Percentiles rank a stretch among this genome's conserved stretches.
Evolutionary conservation across 2,329 filamentous ascomycete genomes (phyloP).

Genomic region (Aureobasidium subglaciale): DNA sequence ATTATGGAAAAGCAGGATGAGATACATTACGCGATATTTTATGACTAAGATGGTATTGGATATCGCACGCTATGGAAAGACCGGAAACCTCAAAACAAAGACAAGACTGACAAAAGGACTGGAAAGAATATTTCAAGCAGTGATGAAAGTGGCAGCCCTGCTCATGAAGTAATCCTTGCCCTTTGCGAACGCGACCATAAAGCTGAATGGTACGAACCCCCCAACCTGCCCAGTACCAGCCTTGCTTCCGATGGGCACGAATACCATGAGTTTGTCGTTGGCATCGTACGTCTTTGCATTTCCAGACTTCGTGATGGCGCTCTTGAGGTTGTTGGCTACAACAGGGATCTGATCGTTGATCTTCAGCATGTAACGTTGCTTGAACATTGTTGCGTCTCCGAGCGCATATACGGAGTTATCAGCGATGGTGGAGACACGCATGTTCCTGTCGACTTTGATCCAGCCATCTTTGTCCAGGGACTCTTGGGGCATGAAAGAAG

Average conservation of each 20-base stretch:
- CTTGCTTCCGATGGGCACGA: slow-evolving; percentile 10
- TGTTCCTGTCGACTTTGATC: slow-evolving; percentile 13
- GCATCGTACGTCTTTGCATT: not conserved
- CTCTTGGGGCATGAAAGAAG: slow-evolving; percentile 37
- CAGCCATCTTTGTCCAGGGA: slow-evolving; percentile 1
- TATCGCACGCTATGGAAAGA: not conserved
- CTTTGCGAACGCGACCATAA: slow-evolving; percentile 14
- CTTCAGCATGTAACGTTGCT: slow-evolving; percentile 12
- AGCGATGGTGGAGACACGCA: slow-evolving; percentile 1
- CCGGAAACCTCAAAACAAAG: not conserved
- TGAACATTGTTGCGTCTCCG: slow-evolving; percentile 10
- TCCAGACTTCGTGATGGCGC: not conserved
- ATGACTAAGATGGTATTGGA: no score
- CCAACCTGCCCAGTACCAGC: slow-evolving; percentile 11
- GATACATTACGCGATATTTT: not conserved
- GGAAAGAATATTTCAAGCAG: no score
- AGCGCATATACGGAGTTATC: not conserved
- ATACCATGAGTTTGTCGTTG: slow-evolving; percentile 11
- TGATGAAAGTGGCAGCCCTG: slow-evolving; percentile 9
- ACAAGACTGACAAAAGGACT: no score
- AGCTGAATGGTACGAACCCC: slow-evolving; percentile 5
- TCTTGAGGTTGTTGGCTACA: slow-evolving; percentile 4
- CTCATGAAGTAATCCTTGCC: slow-evolving; percentile 13
- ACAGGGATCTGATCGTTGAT: slow-evolving; percentile 13
- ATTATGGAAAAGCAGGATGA: no score